Percentiles rank a stretch among this genome's conserved stretches.
Conservation (phyloP, 768 basidiomycete genomes). For the Pleurotus ostreatus region DNA sequence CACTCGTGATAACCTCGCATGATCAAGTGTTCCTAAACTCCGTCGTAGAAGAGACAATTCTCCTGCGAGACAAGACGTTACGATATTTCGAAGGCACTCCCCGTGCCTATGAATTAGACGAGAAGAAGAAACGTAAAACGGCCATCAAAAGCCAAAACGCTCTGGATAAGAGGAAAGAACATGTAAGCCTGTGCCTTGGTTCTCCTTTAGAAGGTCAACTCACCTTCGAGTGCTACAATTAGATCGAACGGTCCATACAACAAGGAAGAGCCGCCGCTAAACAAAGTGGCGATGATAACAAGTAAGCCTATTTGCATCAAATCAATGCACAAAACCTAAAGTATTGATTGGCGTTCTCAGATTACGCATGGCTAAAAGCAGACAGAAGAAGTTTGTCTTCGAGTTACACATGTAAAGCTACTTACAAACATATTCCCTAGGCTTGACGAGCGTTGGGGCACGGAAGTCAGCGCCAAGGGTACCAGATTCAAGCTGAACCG, state of each 20-base stretch:
- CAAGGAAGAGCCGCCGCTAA: slow-evolving; percentile 46
- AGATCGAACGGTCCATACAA: slow-evolving; percentile 54
- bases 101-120: slow-evolving; percentile 42
- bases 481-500: slow-evolving; percentile 55
- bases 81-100: slow-evolving; percentile 56
- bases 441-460: slow-evolving; percentile 34
- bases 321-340: neutral
- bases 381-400: slow-evolving; percentile 45
- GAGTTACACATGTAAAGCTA: neutral
- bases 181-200: slow-evolving; percentile 10
- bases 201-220: neutral
- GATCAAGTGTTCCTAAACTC: slow-evolving; percentile 60
- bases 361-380: slow-evolving; percentile 44
- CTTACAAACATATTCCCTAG: neutral
- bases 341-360: slow-evolving; percentile 15
- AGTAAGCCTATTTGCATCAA: slow-evolving; percentile 15
- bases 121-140: slow-evolving; percentile 40
- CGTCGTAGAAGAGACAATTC: slow-evolving; percentile 57
- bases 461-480: slow-evolving; percentile 34
- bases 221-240: neutral
- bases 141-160: slow-evolving; percentile 40
- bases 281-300: slow-evolving; percentile 60
- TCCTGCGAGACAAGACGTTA: slow-evolving; percentile 50
- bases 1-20: slow-evolving; percentile 61
- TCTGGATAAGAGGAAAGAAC: slow-evolving; percentile 38